phyloP scores from a whole-genome alignment of 192 early-diverging fungal genomes.

The Coemansia sp. region DNA sequence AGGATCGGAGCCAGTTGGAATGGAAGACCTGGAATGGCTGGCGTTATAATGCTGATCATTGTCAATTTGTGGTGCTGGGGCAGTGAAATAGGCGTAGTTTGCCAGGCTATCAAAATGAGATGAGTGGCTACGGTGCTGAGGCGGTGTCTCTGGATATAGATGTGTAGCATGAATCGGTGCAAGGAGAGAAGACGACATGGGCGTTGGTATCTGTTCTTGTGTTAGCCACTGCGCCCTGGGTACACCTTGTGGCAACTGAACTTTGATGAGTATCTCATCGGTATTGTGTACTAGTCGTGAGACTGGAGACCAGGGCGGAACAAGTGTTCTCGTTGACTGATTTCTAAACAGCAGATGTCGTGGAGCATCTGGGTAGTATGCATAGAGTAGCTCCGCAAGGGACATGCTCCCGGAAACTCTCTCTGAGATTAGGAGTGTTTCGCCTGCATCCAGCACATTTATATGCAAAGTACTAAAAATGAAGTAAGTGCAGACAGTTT shows the following conservation, averaged over 20 bases:
- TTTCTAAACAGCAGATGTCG: conserved; percentile 24
- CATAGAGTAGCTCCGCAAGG: conserved; percentile 23
- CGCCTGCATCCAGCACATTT: conserved; percentile 21
- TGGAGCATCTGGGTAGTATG: conserved; percentile 35
- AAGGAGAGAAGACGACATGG: neutral
- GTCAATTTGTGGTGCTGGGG: neutral
- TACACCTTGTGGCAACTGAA: conserved; percentile 3
- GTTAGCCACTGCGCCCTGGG: conserved; percentile 10
- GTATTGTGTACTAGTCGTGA: conserved; percentile 1
- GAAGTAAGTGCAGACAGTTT: neutral
- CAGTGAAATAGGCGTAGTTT: neutral
- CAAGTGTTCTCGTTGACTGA: conserved; percentile 17
- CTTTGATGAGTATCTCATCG: conserved; percentile 6
- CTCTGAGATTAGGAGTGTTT: conserved; percentile 15
- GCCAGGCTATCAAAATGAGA: neutral
- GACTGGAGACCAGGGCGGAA: conserved; percentile 12
- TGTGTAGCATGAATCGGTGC: neutral
- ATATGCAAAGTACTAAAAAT: conserved; percentile 18
- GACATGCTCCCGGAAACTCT: conserved; percentile 19
- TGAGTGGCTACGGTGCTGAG: neutral
- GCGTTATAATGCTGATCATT: neutral
- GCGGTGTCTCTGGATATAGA: neutral
- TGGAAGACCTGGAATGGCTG: neutral
- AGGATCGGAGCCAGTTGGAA: neutral
- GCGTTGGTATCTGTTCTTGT: neutral